Percentiles rank a stretch among this genome's conserved stretches.
phyloP scores from a whole-genome alignment of 2,329 filamentous ascomycete species.

The Lecanosticta acicola region DNA sequence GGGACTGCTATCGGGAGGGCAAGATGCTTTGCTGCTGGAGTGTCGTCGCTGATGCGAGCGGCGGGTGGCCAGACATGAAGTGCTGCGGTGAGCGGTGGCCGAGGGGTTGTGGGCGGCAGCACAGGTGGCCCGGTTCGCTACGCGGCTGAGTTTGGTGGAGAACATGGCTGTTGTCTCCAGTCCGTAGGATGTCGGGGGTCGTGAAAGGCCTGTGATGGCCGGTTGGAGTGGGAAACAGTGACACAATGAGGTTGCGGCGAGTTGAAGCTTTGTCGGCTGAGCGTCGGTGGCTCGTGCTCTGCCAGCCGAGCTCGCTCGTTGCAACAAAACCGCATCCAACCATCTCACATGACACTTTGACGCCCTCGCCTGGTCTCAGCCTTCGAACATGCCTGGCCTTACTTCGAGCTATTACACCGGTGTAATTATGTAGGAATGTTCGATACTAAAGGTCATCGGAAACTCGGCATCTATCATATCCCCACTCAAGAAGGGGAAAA shows the following conservation, averaged over 20 bases:
- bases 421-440: too few relatives aligned
- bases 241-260: background rate
- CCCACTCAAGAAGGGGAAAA: too few relatives aligned
- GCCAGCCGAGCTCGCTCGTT: too few relatives aligned
- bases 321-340: too few relatives aligned
- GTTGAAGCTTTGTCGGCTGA: background rate
- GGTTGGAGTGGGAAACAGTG: background rate
- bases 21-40: conserved; percentile 48
- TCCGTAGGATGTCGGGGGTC: background rate
- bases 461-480: too few relatives aligned
- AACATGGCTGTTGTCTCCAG: conserved; percentile 20
- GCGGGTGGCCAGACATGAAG: conserved; percentile 32
- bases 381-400: too few relatives aligned
- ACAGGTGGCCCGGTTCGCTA: conserved; percentile 27
- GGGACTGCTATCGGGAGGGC: conserved; percentile 36
- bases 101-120: conserved; percentile 24
- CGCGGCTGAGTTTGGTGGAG: conserved; percentile 29
- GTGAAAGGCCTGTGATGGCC: background rate
- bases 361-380: too few relatives aligned
- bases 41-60: conserved; percentile 45
- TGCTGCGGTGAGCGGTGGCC: conserved; percentile 26
- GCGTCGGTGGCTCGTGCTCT: background rate
- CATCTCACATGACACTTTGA: too few relatives aligned
- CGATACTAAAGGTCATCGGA: too few relatives aligned
- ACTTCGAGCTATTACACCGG: too few relatives aligned